phyloP scores from a whole-genome alignment of 169 alveolate species.

The Plasmodium cynomolgi region DNA sequence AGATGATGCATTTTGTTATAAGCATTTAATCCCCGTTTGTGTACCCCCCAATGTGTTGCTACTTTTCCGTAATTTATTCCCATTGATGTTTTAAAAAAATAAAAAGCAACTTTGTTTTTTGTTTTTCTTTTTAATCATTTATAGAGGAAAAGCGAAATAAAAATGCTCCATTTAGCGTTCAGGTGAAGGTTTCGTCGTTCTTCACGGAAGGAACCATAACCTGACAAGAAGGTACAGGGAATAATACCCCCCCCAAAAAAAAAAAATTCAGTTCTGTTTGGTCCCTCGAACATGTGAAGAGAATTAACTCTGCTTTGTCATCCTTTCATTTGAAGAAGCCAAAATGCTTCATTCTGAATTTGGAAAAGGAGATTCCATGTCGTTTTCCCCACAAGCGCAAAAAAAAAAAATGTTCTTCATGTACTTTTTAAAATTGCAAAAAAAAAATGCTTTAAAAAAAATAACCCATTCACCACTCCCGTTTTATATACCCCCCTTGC shows the following conservation, averaged over 20 bases:
- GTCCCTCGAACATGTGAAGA: not conserved
- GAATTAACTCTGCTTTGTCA: not conserved
- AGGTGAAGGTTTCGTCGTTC: not conserved
- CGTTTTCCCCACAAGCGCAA: not conserved
- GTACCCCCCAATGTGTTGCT: not conserved
- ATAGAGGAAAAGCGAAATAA: not conserved
- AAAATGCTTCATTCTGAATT: not conserved
- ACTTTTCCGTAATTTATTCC: not conserved
- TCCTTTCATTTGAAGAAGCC: not conserved
- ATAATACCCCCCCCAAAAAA: not conserved
- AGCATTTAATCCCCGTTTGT: not conserved
- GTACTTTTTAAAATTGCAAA: not conserved
- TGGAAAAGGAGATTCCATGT: not conserved
- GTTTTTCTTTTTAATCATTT: not conserved
- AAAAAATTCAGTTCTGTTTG: not conserved
- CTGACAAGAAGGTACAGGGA: not conserved
- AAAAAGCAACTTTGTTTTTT: not conserved
- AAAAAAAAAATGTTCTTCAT: not conserved
- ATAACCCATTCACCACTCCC: not conserved
- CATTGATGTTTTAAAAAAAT: not conserved
- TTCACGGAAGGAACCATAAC: not conserved
- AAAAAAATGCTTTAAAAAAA: not conserved
- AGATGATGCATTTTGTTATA: not conserved
- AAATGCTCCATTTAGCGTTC: not conserved
- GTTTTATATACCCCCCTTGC: not conserved